These are phyloP conservation scores for Ensete ventricosum DNA, from an alignment of 176 grass and related monocot species.

Conservation along the genomic window DNA sequence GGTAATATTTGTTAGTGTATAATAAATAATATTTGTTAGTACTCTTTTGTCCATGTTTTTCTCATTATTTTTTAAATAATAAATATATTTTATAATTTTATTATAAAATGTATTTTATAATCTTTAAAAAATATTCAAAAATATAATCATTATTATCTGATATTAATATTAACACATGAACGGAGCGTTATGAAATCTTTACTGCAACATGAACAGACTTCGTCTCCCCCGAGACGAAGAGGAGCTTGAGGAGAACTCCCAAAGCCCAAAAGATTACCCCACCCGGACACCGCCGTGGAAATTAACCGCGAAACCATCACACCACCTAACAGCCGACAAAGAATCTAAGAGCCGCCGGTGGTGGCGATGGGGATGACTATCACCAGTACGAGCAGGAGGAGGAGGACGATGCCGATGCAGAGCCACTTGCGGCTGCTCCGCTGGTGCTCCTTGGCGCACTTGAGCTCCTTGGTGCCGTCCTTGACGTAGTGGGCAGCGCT, in stretches of 20 bases:
- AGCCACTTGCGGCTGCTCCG: slow-evolving; percentile 71
- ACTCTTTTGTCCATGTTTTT: too few species aligned
- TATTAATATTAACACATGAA: not conserved
- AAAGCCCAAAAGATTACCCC: slow-evolving; percentile 22
- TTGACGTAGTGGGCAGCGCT: slow-evolving; percentile 73
- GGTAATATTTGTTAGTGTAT: too few species aligned
- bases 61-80: too few species aligned
- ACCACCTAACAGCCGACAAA: not conserved
- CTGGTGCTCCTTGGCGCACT: slow-evolving; percentile 63
- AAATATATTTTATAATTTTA: too few species aligned
- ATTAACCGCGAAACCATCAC: not conserved
- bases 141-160: too few species aligned
- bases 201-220: not conserved
- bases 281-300: not conserved
- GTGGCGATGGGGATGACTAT: slow-evolving; percentile 65
- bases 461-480: slow-evolving; percentile 65
- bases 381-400: slow-evolving; percentile 60
- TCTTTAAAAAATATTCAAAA: too few species aligned
- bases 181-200: not conserved
- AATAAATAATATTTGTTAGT: too few species aligned
- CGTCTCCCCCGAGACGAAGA: not conserved
- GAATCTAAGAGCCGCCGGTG: slow-evolving; percentile 35
- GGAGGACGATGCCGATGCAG: slow-evolving; percentile 71
- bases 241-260: slow-evolving; percentile 43
- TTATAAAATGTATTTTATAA: too few species aligned